A percentile compares a stretch with the other conserved stretches of the same genome.
These are phyloP conservation scores for Houttuynia cordata DNA, from an alignment of 164 flowering plant genomes.

Conservation along the genomic window DNA sequence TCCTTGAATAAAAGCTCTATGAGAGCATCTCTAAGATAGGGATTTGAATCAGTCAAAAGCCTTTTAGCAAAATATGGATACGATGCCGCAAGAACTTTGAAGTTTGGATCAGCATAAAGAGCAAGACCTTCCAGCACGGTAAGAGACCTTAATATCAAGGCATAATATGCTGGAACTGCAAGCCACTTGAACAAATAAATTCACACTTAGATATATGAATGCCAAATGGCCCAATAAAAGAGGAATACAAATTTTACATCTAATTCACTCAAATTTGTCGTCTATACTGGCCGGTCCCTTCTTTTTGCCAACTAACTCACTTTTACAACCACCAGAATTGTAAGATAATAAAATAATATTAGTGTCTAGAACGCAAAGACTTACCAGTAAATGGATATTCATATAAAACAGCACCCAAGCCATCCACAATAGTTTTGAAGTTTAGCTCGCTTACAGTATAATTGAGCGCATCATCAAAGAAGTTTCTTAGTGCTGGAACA, in stretches of 20 bases:
- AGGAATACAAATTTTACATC: neutral
- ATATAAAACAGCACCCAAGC: conserved; percentile 81
- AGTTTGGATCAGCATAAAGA: conserved; percentile 92
- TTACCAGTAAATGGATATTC: conserved; percentile 90
- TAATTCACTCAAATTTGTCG: too few relatives aligned
- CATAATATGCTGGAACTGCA: conserved; percentile 98
- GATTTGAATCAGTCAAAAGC: conserved; percentile 96
- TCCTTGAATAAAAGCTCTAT: conserved; percentile 94
- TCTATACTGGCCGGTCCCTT: neutral
- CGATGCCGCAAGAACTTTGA: conserved; percentile 95
- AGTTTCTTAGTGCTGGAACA: conserved; percentile 80
- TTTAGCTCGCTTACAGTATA: conserved; percentile 89
- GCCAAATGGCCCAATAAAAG: neutral
- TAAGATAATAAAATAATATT: too few relatives aligned
- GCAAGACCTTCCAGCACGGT: conserved; percentile 97
- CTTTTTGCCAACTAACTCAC: neutral
- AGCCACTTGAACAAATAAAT: conserved; percentile 11
- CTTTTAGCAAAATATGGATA: conserved; percentile 99
- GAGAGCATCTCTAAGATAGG: conserved; percentile 96
- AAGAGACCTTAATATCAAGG: conserved; percentile 91
- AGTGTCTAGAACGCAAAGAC: conserved; percentile 10
- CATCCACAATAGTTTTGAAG: conserved; percentile 91
- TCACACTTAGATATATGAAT: conserved; percentile 7
- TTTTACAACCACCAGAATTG: neutral
- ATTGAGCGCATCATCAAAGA: conserved; percentile 91